Percentiles rank a stretch among this genome's conserved stretches.
Conservation (phyloP, 2,329 filamentous ascomycete species). For the Neurospora sp. region DNA sequence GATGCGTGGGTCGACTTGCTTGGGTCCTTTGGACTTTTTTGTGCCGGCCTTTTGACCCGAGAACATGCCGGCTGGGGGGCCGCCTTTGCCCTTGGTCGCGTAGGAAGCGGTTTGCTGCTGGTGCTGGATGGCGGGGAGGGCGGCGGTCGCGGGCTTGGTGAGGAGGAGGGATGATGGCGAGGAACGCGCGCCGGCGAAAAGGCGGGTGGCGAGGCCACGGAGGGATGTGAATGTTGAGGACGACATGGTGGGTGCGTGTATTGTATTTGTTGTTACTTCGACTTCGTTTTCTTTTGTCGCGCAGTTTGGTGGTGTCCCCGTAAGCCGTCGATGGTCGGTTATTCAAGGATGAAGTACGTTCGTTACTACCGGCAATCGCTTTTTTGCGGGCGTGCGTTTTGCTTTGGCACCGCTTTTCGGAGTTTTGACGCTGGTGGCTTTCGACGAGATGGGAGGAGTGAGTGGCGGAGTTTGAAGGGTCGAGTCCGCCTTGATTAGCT, state of each 20-base stretch:
- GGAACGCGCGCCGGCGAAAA: slow-evolving; percentile 6
- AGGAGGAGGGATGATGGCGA: slow-evolving; percentile 1
- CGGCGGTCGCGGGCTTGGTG: neutral
- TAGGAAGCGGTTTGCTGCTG: slow-evolving; percentile 1
- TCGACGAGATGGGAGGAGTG: neutral
- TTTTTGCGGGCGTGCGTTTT: neutral
- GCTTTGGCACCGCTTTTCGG: neutral
- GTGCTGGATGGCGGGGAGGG: slow-evolving; percentile 3
- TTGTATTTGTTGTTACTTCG: neutral
- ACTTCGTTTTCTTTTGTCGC: neutral
- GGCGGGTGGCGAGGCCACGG: slow-evolving; percentile 12
- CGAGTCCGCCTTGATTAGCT: neutral
- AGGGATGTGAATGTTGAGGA: slow-evolving; percentile 11
- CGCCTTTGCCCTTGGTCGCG: slow-evolving; percentile 3
- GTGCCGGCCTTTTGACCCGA: neutral
- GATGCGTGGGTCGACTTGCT: slow-evolving; percentile 24
- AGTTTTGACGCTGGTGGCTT: neutral
- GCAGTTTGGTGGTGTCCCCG: neutral
- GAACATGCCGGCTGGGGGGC: neutral
- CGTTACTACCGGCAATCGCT: no score
- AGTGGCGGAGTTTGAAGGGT: neutral
- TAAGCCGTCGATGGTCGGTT: neutral
- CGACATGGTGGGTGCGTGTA: slow-evolving; percentile 9
- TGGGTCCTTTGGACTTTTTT: slow-evolving; percentile 5
- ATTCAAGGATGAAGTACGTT: no score